Evolutionary conservation across 768 basidiomycete genomes (phyloP), one percentile per base, ranked within the genome.

Genomic region (Chalciporus chontae): DNA sequence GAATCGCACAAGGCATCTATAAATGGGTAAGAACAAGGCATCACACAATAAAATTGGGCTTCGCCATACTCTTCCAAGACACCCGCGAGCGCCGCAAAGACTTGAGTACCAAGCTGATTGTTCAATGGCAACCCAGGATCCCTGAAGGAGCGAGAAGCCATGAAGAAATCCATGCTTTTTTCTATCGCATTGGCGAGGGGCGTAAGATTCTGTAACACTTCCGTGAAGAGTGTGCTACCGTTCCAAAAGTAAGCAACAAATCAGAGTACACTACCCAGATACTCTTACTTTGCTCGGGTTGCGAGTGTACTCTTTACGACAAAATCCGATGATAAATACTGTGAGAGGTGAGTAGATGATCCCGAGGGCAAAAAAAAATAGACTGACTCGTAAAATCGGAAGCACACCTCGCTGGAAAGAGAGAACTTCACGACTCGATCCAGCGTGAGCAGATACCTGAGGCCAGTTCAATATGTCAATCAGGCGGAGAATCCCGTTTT

Each of bases 351-450:
- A 56, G 47, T 8, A n/a, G 15, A 10, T 19, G 5, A 26, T 4
- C 4, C 8, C 15, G 1, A 31, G 17, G 24, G 36, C 6, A 23
- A 26, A 15, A 23, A 26, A 15, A 9, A 7, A 14, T 15, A 5
- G 8, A 51, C 65, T 37, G 51, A 82, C 83, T 29, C 74, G 66
- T n/a, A 85, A 62, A 15, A 85, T 53, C 0, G 78, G 78, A 6
- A 85, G 55, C 52, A 76, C 73, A 0, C 77, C 82, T 23, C 75
- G 65, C 52, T 85, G 81, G 50, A 86, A 87, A 2, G 84, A 84
- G 8, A 85, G 68, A 0, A 60, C 53, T 0, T 64, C 55, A 0
- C 54, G 52, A 42, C 50, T 58, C n/a, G 66, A 67, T 31, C 71
- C 77, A 3, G 74, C 72, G 8, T 52, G 48, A 3, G 62, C 57